Conservation (phyloP, 73 alveolate species). For the Breviolum minutum region DNA sequence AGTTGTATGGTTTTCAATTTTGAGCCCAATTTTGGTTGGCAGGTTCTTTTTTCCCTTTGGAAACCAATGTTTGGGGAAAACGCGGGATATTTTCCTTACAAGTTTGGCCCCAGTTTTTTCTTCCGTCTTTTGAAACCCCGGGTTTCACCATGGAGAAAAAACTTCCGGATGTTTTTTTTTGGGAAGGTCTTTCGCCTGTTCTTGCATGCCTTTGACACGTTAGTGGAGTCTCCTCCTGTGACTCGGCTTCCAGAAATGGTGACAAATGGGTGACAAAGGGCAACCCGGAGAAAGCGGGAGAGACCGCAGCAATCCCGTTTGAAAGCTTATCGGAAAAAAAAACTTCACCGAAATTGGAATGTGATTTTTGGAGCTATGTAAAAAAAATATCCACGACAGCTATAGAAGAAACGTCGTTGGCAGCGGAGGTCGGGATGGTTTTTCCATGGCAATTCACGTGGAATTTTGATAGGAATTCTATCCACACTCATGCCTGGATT, state of each 20-base stretch:
- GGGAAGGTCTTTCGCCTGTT: conserved; percentile 71
- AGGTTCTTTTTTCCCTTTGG: background rate
- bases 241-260: background rate
- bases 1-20: background rate
- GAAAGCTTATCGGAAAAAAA: too few relatives aligned
- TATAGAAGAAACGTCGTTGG: too few relatives aligned
- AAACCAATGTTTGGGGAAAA: too few relatives aligned
- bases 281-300: too few relatives aligned
- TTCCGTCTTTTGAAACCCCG: background rate
- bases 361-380: too few relatives aligned
- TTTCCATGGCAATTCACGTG: too few relatives aligned
- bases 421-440: background rate
- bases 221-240: conserved; percentile 65
- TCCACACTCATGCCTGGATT: too few relatives aligned
- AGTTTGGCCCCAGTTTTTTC: too few relatives aligned
- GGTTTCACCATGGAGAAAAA: background rate
- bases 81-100: too few relatives aligned
- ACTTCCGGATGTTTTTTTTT: background rate
- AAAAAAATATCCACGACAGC: background rate
- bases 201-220: conserved; percentile 71
- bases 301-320: too few relatives aligned
- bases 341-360: too few relatives aligned
- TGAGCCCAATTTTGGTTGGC: background rate
- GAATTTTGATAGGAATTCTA: too few relatives aligned
- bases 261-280: background rate